These are phyloP conservation scores for Leccinum subrobustum DNA, from an alignment of 1,284 basidiomycete genomes.

Conservation along the genomic window DNA sequence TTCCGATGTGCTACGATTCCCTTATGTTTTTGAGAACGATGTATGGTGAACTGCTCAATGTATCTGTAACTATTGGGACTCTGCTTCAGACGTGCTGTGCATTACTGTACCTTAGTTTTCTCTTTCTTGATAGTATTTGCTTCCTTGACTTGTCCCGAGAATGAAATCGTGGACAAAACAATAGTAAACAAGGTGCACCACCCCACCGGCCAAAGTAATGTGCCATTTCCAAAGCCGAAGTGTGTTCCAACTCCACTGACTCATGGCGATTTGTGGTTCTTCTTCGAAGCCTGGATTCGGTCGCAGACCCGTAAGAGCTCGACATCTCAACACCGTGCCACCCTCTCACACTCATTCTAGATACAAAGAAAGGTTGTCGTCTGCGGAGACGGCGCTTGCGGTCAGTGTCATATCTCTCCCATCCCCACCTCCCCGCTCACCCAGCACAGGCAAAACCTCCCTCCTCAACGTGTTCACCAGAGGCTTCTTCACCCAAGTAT, in stretches of 20 bases:
- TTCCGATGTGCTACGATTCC: conserved; percentile 7
- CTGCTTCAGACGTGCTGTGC: not conserved
- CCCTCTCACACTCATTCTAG: conserved; percentile 31
- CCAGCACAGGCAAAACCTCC: conserved; percentile 67
- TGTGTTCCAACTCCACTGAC: conserved; percentile 2
- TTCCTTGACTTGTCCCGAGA: not conserved
- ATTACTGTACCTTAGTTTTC: conserved; percentile 14
- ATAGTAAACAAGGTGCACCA: conserved; percentile 18
- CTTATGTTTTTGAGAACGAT: conserved; percentile 17
- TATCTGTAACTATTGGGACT: conserved; percentile 21
- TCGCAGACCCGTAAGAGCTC: conserved; percentile 45
- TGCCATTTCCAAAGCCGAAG: not conserved
- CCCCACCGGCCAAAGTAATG: not conserved
- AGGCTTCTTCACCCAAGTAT: conserved; percentile 86
- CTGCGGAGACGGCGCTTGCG: conserved; percentile 91
- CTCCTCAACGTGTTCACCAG: conserved; percentile 82
- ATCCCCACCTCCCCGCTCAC: conserved; percentile 18
- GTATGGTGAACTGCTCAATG: conserved; percentile 9
- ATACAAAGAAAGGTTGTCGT: conserved; percentile 76
- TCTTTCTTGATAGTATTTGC: conserved; percentile 25
- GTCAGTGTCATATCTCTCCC: conserved; percentile 39
- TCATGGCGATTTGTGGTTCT: conserved; percentile 54
- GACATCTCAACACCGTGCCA: conserved; percentile 1
- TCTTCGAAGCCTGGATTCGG: conserved; percentile 52
- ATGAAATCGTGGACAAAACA: conserved; percentile 19